These are phyloP conservation scores for Calonectria hawksworthii DNA, from an alignment of 2,329 filamentous ascomycete genomes.

Conservation along the genomic window DNA sequence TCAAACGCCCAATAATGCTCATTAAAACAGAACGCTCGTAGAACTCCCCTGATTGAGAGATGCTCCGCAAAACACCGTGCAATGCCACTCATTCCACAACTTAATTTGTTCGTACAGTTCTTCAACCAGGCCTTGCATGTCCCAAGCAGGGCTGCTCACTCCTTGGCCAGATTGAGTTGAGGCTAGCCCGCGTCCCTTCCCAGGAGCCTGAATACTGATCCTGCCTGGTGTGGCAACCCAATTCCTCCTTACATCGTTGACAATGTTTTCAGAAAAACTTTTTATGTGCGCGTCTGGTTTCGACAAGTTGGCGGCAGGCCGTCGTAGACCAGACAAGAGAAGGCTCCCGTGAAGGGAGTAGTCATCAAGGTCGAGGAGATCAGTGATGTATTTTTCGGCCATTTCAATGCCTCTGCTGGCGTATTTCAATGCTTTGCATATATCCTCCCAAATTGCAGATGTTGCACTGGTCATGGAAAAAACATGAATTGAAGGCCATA, in stretches of 20 bases:
- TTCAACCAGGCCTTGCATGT: constrained; percentile 45
- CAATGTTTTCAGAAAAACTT: constrained; percentile 59
- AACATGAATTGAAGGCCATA: constrained; percentile 48
- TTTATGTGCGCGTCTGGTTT: constrained; percentile 49
- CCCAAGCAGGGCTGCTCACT: constrained; percentile 50
- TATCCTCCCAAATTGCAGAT: constrained; percentile 36
- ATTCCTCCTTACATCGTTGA: constrained; percentile 59
- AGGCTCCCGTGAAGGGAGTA: constrained; percentile 31
- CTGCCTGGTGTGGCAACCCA: constrained; percentile 55
- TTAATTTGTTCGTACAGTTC: constrained; percentile 49
- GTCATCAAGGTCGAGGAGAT: constrained; percentile 34
- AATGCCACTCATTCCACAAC: constrained; percentile 54
- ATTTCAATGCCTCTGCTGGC: constrained; percentile 34
- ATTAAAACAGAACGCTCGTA: constrained; percentile 45
- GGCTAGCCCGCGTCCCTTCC: constrained; percentile 46
- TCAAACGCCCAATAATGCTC: constrained; percentile 42
- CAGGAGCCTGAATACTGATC: constrained; percentile 57
- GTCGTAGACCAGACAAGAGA: constrained; percentile 42
- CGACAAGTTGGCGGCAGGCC: background rate
- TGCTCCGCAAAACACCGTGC: constrained; percentile 34
- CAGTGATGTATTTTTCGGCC: constrained; percentile 37
- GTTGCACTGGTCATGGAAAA: constrained; percentile 31
- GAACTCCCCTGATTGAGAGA: background rate
- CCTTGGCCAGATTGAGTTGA: constrained; percentile 55
- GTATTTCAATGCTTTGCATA: constrained; percentile 32